Base-by-base conservation (phyloP, 768 basidiomycete genomes). In the Dacryopinax spathularia region DNA sequence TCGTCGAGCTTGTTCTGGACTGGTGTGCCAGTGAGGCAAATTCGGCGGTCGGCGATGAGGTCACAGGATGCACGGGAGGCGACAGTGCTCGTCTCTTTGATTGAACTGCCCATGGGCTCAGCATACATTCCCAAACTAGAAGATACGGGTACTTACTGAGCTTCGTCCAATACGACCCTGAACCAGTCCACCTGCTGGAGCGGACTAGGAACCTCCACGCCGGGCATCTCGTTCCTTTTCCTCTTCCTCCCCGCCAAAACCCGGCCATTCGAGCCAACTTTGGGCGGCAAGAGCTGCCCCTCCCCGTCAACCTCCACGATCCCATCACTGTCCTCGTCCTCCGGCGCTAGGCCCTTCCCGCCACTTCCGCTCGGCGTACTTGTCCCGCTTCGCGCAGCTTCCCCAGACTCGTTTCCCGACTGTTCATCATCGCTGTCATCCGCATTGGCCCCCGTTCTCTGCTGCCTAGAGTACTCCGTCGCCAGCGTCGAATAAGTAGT, bases 1-100 rank as follows among this genome's bases (percentile, higher is more conserved):
- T 99, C 96, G 75, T 98, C 96, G 61, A 98, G 83, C 75, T 95
- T 96, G 80, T 99, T 99, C 77, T 99, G 96, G 35, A 99, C 92
- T 1, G 96, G 96, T 7, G 96, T 99, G 63, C 96, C 96, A n/a
- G 94, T 94, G 37, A 99, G 78, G 73, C 91, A 94, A 41, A 97
- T 78, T 16, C 96, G 85, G 61, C 96, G 85, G 71, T 97, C 91
- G 16, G 96, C 91, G 74, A 88, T 82, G 60, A 99, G 81, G 73
- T 96, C 93, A 74, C 96, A 98, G 13, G 89, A 93, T 6, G 96
- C 96, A 63, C 91, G 85, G 66, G 93, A 92, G 43, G 88, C 94
- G 41, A 98, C 91, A 1, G 96, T 99, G 25, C 83, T 81, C 5
- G 91, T 87, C 75, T 97, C 95, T 74, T 99, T 99, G 77, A 99